A percentile compares a stretch with the other conserved stretches of the same genome.
Evolutionary conservation across 352 stramenopile genomes (phyloP).

Genomic region (Phytopythium mirpurense): DNA sequence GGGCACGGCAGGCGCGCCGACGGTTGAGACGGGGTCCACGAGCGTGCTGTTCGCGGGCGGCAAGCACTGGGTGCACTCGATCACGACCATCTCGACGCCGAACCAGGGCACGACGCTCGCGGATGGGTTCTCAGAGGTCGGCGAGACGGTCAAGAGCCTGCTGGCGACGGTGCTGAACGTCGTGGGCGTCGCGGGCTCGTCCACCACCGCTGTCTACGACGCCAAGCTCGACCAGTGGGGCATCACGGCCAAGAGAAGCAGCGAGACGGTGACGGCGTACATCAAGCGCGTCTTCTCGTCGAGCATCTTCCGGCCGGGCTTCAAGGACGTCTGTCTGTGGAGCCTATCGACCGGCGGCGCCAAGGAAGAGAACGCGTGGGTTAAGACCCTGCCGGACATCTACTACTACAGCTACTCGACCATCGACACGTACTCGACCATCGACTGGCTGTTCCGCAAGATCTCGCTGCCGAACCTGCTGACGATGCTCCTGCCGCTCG

Average conservation of each 20-base stretch:
- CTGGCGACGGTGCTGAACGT: constrained; percentile 23
- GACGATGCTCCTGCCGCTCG: constrained; percentile 39
- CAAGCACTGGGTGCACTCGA: constrained; percentile 59
- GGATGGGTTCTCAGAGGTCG: constrained; percentile 33
- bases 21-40: constrained; percentile 19
- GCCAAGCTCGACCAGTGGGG: constrained; percentile 49
- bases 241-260: constrained; percentile 18
- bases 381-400: constrained; percentile 41
- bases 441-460: constrained; percentile 27
- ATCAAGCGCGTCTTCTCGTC: constrained; percentile 35
- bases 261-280: constrained; percentile 28
- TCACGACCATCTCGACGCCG: constrained; percentile 56
- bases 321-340: constrained; percentile 40
- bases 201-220: constrained; percentile 30
- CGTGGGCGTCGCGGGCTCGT: constrained; percentile 21
- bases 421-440: constrained; percentile 28
- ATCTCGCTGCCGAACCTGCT: constrained; percentile 38
- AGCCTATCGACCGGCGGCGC: constrained; percentile 41
- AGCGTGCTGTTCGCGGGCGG: constrained; percentile 43
- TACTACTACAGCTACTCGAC: constrained; percentile 60
- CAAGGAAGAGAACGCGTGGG: constrained; percentile 44
- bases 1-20: constrained; percentile 32
- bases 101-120: constrained; percentile 57
- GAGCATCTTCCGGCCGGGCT: constrained; percentile 28
- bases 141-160: constrained; percentile 30